A percentile compares a stretch with the other conserved stretches of the same genome.
These are phyloP conservation scores for Mycena maculata DNA, from an alignment of 768 basidiomycete genomes.

Conservation along the genomic window DNA sequence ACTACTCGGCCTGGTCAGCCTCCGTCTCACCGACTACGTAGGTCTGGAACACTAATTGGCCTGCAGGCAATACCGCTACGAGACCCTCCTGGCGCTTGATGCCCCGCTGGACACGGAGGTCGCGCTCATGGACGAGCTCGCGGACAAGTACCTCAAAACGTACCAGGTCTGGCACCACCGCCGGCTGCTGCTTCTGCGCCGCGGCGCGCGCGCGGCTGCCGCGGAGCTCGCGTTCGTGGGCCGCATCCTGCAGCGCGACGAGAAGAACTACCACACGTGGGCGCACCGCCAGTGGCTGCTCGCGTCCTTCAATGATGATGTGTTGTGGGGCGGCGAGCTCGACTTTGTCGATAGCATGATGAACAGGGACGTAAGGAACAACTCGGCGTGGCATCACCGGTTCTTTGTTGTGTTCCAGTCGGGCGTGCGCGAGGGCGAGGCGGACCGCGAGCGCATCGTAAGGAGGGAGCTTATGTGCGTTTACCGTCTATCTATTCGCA, in stretches of 20 bases:
- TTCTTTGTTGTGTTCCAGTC: slow-evolving; percentile 87
- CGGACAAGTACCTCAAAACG: slow-evolving; percentile 87
- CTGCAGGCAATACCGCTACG: slow-evolving; percentile 92
- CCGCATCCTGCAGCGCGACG: slow-evolving; percentile 75
- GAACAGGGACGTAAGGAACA: slow-evolving; percentile 87
- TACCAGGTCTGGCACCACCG: slow-evolving; percentile 99
- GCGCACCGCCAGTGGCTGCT: slow-evolving; percentile 96
- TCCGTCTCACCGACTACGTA: not conserved
- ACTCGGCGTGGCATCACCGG: slow-evolving; percentile 97
- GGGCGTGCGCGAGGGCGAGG: slow-evolving; percentile 70
- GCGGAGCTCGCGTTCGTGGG: slow-evolving; percentile 88
- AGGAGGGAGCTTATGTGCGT: slow-evolving; percentile 83
- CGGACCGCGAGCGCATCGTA: slow-evolving; percentile 68
- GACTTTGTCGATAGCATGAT: slow-evolving; percentile 79
- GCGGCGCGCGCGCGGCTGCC: slow-evolving; percentile 66
- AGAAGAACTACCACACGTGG: slow-evolving; percentile 99
- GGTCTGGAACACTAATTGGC: not conserved
- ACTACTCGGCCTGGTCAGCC: slow-evolving; percentile 92
- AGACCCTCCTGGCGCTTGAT: slow-evolving; percentile 78
- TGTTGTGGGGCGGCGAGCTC: slow-evolving; percentile 82
- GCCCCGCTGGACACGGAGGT: slow-evolving; percentile 83
- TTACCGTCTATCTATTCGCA: not conserved
- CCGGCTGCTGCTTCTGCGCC: slow-evolving; percentile 78
- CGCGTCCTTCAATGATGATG: slow-evolving; percentile 80
- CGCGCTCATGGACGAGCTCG: slow-evolving; percentile 87